A percentile compares a stretch with the other conserved stretches of the same genome.
These are phyloP conservation scores for Ceratocystis ficicola DNA, from an alignment of 2,329 filamentous ascomycete genomes.

Conservation along the genomic window DNA sequence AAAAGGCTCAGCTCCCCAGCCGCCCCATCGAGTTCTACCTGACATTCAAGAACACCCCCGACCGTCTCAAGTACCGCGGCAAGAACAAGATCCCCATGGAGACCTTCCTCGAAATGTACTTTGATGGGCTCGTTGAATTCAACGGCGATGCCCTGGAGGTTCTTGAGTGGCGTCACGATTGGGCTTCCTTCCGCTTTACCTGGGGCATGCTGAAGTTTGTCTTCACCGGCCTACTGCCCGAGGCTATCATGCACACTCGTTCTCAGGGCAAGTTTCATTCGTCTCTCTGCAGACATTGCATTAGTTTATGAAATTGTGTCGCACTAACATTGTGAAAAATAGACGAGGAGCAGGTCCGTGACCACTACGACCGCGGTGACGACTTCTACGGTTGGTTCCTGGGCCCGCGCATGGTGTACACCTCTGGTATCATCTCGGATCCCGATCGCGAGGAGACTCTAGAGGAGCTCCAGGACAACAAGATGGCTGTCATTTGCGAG, in stretches of 20 bases:
- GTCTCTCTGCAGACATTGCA: not conserved
- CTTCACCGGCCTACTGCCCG: slow-evolving; percentile 73
- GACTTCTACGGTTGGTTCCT: slow-evolving; percentile 99
- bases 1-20: slow-evolving; percentile 78
- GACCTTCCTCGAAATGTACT: slow-evolving; percentile 97
- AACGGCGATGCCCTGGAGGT: slow-evolving; percentile 84
- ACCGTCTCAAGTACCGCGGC: slow-evolving; percentile 57
- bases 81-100: slow-evolving; percentile 75
- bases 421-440: slow-evolving; percentile 85
- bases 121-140: slow-evolving; percentile 87
- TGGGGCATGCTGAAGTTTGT: slow-evolving; percentile 76
- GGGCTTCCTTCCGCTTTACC: slow-evolving; percentile 91
- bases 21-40: slow-evolving; percentile 85
- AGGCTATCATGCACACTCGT: slow-evolving; percentile 83
- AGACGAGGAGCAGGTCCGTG: slow-evolving; percentile 89
- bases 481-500: slow-evolving; percentile 86
- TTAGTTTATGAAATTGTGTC: not conserved
- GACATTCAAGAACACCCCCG: slow-evolving; percentile 57
- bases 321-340: not conserved
- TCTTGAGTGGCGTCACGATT: slow-evolving; percentile 91
- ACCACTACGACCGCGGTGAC: slow-evolving; percentile 94
- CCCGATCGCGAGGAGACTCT: slow-evolving; percentile 77
- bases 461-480: slow-evolving; percentile 96
- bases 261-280: slow-evolving; percentile 47
- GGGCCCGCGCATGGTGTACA: slow-evolving; percentile 97